Evolutionary conservation across 495 filamentous ascomycete species (phyloP).

Genomic region (Penicillium taxi): DNA sequence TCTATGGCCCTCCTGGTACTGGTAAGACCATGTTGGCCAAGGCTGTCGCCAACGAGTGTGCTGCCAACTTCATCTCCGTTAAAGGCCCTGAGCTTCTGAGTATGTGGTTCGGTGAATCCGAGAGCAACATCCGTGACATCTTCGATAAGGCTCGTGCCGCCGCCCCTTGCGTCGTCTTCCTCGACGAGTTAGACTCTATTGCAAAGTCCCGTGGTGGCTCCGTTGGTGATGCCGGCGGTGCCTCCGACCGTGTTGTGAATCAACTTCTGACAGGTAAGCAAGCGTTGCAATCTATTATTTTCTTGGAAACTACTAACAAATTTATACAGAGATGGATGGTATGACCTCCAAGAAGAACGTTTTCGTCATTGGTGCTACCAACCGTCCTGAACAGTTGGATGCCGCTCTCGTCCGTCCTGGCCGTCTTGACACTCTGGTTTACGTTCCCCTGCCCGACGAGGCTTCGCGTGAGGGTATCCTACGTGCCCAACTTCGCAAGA

Average conservation of each 20-base stretch:
- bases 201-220: constrained; percentile 99
- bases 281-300: not conserved
- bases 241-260: constrained; percentile 98
- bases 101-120: constrained; percentile 99
- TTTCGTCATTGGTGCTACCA: constrained; percentile 98
- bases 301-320: constrained; percentile 35
- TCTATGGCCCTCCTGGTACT: constrained; percentile 97
- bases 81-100: constrained; percentile 96
- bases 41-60: constrained; percentile 97
- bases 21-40: constrained; percentile 99
- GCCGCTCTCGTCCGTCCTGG: constrained; percentile 95
- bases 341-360: constrained; percentile 99
- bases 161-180: constrained; percentile 97
- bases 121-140: constrained; percentile 99
- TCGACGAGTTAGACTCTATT: constrained; percentile 97
- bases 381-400: constrained; percentile 96
- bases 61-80: constrained; percentile 98
- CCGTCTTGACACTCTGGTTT: constrained; percentile 96
- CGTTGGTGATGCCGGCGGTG: constrained; percentile 92
- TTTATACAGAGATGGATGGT: constrained; percentile 81
- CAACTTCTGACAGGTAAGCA: constrained; percentile 90
- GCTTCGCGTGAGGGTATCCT: constrained; percentile 78
- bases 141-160: constrained; percentile 99
- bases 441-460: constrained; percentile 93
- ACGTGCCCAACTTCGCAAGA: constrained; percentile 96